phyloP scores from a whole-genome alignment of 2,329 filamentous ascomycete genomes.

The Sphaerostilbella broomeana region DNA sequence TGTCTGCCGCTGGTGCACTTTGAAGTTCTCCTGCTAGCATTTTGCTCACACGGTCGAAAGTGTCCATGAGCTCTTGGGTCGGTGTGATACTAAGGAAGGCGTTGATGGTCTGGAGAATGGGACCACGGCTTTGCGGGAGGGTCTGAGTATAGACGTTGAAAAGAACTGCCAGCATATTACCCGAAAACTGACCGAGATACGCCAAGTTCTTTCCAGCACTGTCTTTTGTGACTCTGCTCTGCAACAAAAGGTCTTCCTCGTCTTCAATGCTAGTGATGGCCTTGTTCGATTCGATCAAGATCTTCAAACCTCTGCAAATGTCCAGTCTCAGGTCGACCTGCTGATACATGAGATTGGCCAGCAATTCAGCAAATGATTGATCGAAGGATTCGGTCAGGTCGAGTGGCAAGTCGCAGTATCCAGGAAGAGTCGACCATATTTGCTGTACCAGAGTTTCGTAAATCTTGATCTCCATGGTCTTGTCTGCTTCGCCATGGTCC shows the following conservation, averaged over 20 bases:
- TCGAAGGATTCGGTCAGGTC: constrained; percentile 75
- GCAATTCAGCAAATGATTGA: constrained; percentile 78
- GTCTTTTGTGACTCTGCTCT: constrained; percentile 69
- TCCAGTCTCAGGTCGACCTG: constrained; percentile 82
- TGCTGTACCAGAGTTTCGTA: constrained; percentile 95
- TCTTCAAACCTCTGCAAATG: constrained; percentile 79
- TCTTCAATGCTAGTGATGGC: constrained; percentile 64
- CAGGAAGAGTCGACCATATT: constrained; percentile 87
- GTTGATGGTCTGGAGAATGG: constrained; percentile 91
- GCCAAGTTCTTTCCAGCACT: constrained; percentile 72
- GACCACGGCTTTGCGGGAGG: constrained; percentile 82
- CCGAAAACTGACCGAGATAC: constrained; percentile 72
- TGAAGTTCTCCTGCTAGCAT: constrained; percentile 71
- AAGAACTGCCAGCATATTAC: constrained; percentile 89
- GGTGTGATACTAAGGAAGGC: constrained; percentile 86
- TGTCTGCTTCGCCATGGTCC: constrained; percentile 73
- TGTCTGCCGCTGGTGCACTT: constrained; percentile 41
- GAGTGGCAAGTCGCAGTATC: constrained; percentile 88
- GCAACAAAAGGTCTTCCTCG: constrained; percentile 67
- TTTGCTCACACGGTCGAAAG: constrained; percentile 77
- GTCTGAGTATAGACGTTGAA: constrained; percentile 99
- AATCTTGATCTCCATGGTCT: constrained; percentile 95
- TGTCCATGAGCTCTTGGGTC: constrained; percentile 70
- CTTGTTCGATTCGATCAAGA: constrained; percentile 86
- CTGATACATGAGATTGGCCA: constrained; percentile 88